A percentile compares a stretch with the other conserved stretches of the same genome.
Evolutionary conservation across 148 eudicot species (phyloP).

Genomic region (Vaccinium myrtillus): DNA sequence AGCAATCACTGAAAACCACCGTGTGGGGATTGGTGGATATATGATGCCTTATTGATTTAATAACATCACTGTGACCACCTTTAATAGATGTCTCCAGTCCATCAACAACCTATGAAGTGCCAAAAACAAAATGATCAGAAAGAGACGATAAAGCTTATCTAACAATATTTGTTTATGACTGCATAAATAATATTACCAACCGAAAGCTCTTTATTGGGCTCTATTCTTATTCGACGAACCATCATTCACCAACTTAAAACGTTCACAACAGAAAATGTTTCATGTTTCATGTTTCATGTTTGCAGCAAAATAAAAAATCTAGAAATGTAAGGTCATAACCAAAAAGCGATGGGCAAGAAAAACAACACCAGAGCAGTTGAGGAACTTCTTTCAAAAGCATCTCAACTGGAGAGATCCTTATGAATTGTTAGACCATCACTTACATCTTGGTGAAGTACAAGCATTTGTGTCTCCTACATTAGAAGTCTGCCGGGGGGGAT

Average conservation of each 20-base stretch:
- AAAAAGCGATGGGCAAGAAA: not conserved
- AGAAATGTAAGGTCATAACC: not conserved
- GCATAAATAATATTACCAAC: not conserved
- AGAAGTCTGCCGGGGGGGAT: not conserved
- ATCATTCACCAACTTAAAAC: not conserved
- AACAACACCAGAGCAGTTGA: not conserved
- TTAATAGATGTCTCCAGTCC: constrained; percentile 41
- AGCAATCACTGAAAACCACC: constrained; percentile 54
- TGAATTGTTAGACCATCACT: not conserved
- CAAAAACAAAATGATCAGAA: not conserved
- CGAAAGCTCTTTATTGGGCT: not conserved
- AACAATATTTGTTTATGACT: not conserved
- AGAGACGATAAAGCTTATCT: constrained; percentile 1
- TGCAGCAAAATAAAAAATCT: not conserved
- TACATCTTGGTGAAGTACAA: not conserved
- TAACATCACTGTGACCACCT: constrained; percentile 27
- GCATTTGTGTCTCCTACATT: not conserved
- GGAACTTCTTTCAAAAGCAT: constrained; percentile 4
- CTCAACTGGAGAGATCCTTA: not conserved
- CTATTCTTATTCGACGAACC: not conserved
- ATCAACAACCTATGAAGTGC: constrained; percentile 63
- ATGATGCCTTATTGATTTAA: constrained; percentile 46
- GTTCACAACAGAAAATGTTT: constrained; percentile 1
- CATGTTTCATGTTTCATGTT: not conserved
- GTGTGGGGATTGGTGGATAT: constrained; percentile 44